Percentiles rank a stretch among this genome's conserved stretches.
Evolutionary conservation across 1,284 basidiomycete genomes (phyloP).

Genomic region (Irpex sp.): DNA sequence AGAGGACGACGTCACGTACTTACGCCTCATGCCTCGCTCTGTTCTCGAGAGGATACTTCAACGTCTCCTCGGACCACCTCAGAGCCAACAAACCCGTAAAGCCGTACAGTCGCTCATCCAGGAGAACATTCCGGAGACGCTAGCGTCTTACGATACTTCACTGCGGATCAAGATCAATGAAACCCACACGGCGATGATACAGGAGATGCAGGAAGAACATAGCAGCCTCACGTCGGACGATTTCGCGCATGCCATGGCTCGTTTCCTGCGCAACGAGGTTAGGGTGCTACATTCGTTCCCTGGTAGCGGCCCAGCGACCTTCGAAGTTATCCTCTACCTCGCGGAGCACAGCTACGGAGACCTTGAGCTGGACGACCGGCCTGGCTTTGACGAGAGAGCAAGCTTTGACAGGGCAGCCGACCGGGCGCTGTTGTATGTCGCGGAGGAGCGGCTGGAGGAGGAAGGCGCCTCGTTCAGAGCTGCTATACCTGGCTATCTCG

Average conservation of each 20-base stretch:
- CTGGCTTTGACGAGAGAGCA: background rate
- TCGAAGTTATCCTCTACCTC: background rate
- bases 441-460: background rate
- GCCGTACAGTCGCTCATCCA: background rate
- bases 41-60: background rate
- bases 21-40: background rate
- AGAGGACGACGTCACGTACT: background rate
- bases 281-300: background rate
- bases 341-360: background rate
- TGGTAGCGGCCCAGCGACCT: background rate
- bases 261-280: constrained; percentile 1
- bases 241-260: constrained; percentile 1
- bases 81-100: background rate
- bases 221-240: background rate
- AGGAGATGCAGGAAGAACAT: background rate
- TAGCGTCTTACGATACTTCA: background rate
- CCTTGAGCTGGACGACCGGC: background rate
- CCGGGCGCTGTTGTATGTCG: background rate
- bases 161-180: background rate
- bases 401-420: background rate
- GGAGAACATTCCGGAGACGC: background rate
- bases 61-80: background rate
- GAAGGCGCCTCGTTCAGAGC: background rate
- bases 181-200: background rate
- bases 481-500: background rate